Evolutionary conservation across 179 eudicot species (phyloP).

Genomic region (Silene noctiflora): DNA sequence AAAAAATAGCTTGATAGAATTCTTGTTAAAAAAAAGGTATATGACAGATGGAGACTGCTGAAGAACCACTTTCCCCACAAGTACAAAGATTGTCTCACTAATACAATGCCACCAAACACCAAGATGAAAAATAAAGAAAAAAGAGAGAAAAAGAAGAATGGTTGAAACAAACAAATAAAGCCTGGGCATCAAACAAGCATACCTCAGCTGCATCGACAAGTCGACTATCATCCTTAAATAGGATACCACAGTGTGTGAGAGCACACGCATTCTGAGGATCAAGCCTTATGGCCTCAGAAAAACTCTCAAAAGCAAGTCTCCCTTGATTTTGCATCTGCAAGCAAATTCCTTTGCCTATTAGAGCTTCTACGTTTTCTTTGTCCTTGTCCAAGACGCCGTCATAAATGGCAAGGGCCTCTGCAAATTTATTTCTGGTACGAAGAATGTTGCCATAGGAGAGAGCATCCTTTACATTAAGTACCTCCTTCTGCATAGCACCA

Average conservation of each 20-base stretch:
- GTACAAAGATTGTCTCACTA: constrained; percentile 2
- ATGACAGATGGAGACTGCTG: background rate
- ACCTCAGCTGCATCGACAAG: constrained; percentile 98
- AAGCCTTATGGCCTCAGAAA: constrained; percentile 73
- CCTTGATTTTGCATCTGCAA: constrained; percentile 80
- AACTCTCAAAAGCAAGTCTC: constrained; percentile 77
- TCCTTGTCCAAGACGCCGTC: constrained; percentile 75
- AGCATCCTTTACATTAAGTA: constrained; percentile 55
- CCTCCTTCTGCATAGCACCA: constrained; percentile 32
- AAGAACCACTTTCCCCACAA: background rate
- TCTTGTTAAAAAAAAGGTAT: too few relatives aligned
- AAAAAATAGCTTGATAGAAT: too few relatives aligned
- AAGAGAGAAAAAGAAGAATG: background rate
- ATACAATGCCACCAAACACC: background rate
- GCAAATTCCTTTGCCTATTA: constrained; percentile 92
- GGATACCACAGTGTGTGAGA: constrained; percentile 83
- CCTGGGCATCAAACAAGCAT: constrained; percentile 13
- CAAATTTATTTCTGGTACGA: constrained; percentile 85
- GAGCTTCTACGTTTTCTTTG: constrained; percentile 68
- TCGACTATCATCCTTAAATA: constrained; percentile 91
- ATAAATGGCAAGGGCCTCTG: constrained; percentile 73
- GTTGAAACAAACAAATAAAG: background rate
- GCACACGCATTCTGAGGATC: constrained; percentile 96
- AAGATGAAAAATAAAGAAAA: too few relatives aligned
- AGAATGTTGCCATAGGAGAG: constrained; percentile 82